A percentile compares a stretch with the other conserved stretches of the same genome.
phyloP scores from a whole-genome alignment of 169 alveolate species.

The Cardiosporidium cionae region DNA sequence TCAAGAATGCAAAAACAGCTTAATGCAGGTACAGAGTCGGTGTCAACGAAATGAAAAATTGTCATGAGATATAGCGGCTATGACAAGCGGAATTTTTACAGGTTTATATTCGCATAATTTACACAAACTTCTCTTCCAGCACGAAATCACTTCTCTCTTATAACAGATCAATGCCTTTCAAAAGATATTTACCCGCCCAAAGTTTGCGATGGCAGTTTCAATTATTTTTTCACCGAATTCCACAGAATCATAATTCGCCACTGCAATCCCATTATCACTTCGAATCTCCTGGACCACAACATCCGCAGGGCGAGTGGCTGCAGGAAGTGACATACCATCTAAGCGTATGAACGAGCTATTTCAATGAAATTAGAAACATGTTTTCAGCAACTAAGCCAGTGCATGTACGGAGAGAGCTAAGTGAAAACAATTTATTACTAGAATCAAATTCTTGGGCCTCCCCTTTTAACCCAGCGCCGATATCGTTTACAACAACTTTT shows the following conservation, averaged over 20 bases:
- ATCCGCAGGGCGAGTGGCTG: conserved; percentile 52
- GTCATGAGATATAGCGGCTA: no score
- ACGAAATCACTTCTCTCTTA: no score
- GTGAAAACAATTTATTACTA: neutral
- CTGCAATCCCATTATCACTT: conserved; percentile 68
- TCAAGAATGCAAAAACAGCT: neutral
- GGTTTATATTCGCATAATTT: no score
- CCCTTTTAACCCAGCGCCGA: conserved; percentile 66
- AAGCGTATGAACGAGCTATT: neutral
- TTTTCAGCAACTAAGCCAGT: neutral
- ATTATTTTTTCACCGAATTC: conserved; percentile 72
- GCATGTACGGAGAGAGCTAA: neutral
- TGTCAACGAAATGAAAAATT: no score
- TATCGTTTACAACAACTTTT: conserved; percentile 73
- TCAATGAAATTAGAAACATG: neutral
- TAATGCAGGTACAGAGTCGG: no score
- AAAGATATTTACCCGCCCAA: conserved; percentile 40
- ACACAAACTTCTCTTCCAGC: no score
- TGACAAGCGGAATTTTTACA: no score
- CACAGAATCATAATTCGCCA: conserved; percentile 79
- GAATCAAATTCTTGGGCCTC: conserved; percentile 32
- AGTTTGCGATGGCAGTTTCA: conserved; percentile 69
- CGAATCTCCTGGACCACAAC: conserved; percentile 62
- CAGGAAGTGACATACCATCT: neutral
- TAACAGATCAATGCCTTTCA: neutral